Base-by-base conservation (phyloP, 2,329 filamentous ascomycete genomes). In the Plenodomus lindquistii region DNA sequence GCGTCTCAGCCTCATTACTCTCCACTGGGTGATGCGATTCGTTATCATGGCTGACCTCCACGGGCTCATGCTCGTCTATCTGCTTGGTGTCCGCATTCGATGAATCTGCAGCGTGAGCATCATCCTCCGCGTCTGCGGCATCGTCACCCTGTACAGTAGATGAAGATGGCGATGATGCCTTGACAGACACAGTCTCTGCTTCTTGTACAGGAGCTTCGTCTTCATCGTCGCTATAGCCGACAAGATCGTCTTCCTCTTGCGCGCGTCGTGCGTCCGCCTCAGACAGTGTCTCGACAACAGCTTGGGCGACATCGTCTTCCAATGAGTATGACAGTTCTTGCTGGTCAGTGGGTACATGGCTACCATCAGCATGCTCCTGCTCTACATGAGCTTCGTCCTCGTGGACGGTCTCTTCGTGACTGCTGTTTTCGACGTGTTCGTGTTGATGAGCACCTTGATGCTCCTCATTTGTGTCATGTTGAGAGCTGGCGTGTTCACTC, bases 201-300 rank as follows among this genome's bases (percentile, higher is more conserved):
- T 31, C 4, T 13, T 31, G 27, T 4, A 13, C 27, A 31, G 11
- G 6, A 31, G 6, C 15, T 15, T 59, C 45, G n/a, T 65, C 62
- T 34, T 77, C 74, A n/a, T 71, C 75, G 47, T 82, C 79, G 19
- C 78, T 77, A 58, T 80, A 82, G 50, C 79, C 77, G 57, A 78
- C 72, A n/a, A 75, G 49, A 54, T 79, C 75, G 11, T 71, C 73
- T n/a, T 73, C 67, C 29, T 59, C 50, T 15, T 60, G 53, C 40
- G 55, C 59, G 38, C 54, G 52, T 36, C 47, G 52, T 19, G 46
- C 51, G 22, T 59, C 51, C 16, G 43, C 31, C 9, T 48, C 45
- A 9, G 43, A 29, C 5, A 27, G 37, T 5, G 42, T 45, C 42
- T 38, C 42, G 9, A 10, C 38, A n/a, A 22, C 6, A 21, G 39